Base-by-base conservation (phyloP, 2,329 filamentous ascomycete species). In the Pseudogymnoascus sp. region DNA sequence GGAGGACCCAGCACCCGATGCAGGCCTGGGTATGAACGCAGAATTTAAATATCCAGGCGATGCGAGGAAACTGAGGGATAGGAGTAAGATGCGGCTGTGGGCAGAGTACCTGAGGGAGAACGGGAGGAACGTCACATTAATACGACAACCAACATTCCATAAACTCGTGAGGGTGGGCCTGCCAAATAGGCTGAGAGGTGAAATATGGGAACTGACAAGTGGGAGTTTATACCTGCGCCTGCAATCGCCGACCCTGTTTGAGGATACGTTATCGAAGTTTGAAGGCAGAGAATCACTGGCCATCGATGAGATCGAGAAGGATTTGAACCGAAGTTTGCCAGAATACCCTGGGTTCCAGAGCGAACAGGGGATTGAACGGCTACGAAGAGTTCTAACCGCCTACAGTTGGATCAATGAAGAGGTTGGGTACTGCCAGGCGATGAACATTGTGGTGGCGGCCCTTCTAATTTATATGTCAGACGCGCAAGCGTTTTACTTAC, bases 401-500 rank as follows among this genome's bases (percentile, higher is more conserved):
- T 99, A 99, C 77, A 97, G 92, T 76, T 99, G 94, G 94, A 90
- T 88, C 58, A 94, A 99, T 70, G 84, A 90, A 60, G 92, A 97
- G 66, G 92, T 99, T 61, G 94, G 94, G 67, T 99, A 99, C 75
- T 99, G 94, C 74, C 94, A 99, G 76, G 94, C 94, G 64, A 99
- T 99, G 94, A 99, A 99, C 74, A 99, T 99, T 68, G 94, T 99
- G 35, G 93, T 97, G 61, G 94, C 94, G 15, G 94, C 94, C n/a
- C 78, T 99, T 62, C 82, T 99, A 68, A 99, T 99, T 79, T 97
- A 97, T 78, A 96, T 96, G 86, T 97, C 92, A 7, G 94, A 99
- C 75, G 76, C 88, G 0, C 94, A 99, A 75, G 94, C 94, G 1
- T 99, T 97, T 76, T 99, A 94, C 74, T 80, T 97, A 6, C 83